Evolutionary conservation across 1,284 basidiomycete genomes (phyloP).

Genomic region (Trichosporon faecale): DNA sequence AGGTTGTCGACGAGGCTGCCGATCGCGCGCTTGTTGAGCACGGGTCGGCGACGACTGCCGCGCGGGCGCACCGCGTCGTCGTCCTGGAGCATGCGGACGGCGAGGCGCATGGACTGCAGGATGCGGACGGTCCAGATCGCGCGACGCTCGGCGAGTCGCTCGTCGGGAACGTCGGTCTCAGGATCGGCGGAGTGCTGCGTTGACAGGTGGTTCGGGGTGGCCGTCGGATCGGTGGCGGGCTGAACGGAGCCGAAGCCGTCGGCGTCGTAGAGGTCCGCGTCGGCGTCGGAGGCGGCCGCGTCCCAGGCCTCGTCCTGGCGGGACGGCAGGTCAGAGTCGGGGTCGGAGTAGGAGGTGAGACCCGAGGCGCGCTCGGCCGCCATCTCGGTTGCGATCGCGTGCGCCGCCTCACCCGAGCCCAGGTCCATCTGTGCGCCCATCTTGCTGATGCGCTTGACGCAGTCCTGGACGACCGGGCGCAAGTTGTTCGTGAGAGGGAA

Average conservation of each 20-base stretch:
- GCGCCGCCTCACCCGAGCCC: neutral
- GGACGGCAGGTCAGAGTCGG: neutral
- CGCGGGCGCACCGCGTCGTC: slow-evolving; percentile 14
- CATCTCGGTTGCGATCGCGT: neutral
- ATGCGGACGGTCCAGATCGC: slow-evolving; percentile 5
- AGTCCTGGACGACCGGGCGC: neutral
- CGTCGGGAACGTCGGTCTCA: neutral
- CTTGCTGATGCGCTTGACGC: neutral
- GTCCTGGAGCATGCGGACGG: slow-evolving; percentile 18
- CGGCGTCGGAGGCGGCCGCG: neutral
- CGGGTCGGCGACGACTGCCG: neutral
- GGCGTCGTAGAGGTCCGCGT: neutral
- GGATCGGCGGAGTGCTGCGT: neutral
- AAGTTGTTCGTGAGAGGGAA: neutral
- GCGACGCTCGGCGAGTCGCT: neutral
- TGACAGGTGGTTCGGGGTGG: neutral
- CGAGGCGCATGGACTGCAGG: slow-evolving; percentile 11
- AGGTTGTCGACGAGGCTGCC: neutral
- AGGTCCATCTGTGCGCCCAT: slow-evolving; percentile 1
- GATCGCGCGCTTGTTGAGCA: neutral
- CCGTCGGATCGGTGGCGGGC: too few species aligned
- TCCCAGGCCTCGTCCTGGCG: neutral
- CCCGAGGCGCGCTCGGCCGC: neutral
- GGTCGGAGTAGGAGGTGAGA: neutral
- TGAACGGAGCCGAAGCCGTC: neutral